Base-by-base conservation (phyloP, 2,329 filamentous ascomycete genomes). In the Colletotrichum somersetense region DNA sequence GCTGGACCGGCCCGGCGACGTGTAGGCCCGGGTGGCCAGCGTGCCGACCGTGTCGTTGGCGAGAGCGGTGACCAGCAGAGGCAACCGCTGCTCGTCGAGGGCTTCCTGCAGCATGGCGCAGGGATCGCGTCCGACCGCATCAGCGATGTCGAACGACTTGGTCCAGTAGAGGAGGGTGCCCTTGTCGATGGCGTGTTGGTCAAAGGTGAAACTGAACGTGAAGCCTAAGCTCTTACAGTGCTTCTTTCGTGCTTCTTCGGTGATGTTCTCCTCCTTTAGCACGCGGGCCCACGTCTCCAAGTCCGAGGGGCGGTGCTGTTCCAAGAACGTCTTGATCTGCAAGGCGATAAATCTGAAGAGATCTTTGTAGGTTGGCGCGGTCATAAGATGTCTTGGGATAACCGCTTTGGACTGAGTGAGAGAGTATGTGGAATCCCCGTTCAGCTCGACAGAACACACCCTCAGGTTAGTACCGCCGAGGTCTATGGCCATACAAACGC, bases 11-110 rank as follows among this genome's bases (percentile, higher is more conserved):
- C 90, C 90, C 14, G 91, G 90, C n/a, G 91, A 92, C 20, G 91
- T 92, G 80, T 95, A 95, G 1, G 92, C 93, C 74, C 92, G 88
- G 26, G 93, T 92, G 88, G 95, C 93, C 61, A 95, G 85, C 0
- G 93, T 95, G 61, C 93, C 93, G 5, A 95, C 93, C 1, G 92
- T 94, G 78, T 95, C 93, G 77, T 95, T 95, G 50, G 94, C 91
- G 63, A 95, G 84, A 4, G 92, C 93, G 23, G 91, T 89, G 23
- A 95, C 92, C 50, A 87, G 86, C 11, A 95, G 91, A 0, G 92
- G 92, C 7, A 95, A 83, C 56, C 88, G 81, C 38, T 93, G 85
- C 42, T 87, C 86, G 79, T 95, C 91, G 76, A 95, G 91, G 76
- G 93, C 92, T 30, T 86, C 83, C 79, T 95, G 92, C 40, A 95